Evolutionary conservation across 805 yeast genomes (phyloP), one percentile per base, ranked within the genome.

Genomic region (Jamesozyma spencerorum): DNA sequence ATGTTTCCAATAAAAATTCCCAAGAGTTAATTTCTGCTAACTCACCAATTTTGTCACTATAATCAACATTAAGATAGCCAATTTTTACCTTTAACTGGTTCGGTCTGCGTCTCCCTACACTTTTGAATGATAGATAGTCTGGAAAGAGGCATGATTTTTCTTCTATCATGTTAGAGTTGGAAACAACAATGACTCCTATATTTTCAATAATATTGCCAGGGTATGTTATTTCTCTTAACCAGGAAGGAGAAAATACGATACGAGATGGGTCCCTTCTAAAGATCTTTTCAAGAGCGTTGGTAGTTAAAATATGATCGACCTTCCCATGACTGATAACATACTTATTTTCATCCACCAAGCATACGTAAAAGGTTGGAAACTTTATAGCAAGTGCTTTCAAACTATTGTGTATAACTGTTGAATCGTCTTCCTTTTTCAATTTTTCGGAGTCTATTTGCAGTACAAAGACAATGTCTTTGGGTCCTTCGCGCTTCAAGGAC

Each of bases 31-130:
- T 49, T 42, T 62, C 66, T 0, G 55, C 48, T 5, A 60, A 41
- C 39, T 62, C 65, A 15, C 47, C 41, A 1, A 59, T 48, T 18
- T 40, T 38, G 8, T 61, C 59, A 38, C 55, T 52, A 33, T 59
- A 55, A 39, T 57, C 65, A 11, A 47, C 47, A 41, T 62, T 58
- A 29, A 56, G 42, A 36, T 49, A 62, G 1, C 66, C 66, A 1
- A 62, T 51, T 41, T 56, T 60, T 5, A 61, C 41, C 36, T 60
- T 62, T 2, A 60, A 28, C 30, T 57, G 60, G 31, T 55, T 46
- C 2, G 57, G 49, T 30, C 47, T 50, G 24, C 47, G 46, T 42
- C 54, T 49, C 5, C 50, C 53, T 1, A 8, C 6, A 27, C 45
- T 36, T 7, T 47, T 45, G 29, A 58, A 55, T 1, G 39, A 27